A percentile compares a stretch with the other conserved stretches of the same genome.
Evolutionary conservation across 2,329 filamentous ascomycete genomes (phyloP).

Genomic region (Tolypocladium guangdongense): DNA sequence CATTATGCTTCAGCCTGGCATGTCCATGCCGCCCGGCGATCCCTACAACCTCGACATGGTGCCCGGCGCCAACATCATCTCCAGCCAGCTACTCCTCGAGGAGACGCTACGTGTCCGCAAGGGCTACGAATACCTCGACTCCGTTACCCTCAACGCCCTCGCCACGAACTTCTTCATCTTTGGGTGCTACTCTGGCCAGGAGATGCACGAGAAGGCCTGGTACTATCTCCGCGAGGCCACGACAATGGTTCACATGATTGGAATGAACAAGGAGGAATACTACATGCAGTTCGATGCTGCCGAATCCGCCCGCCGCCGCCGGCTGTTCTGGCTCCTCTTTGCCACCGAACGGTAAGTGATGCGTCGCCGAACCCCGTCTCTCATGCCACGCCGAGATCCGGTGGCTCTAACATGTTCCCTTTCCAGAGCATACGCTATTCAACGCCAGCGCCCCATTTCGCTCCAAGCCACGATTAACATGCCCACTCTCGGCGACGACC

Average conservation of each 20-base stretch:
- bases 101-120: constrained; percentile 56
- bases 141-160: constrained; percentile 44
- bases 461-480: constrained; percentile 58
- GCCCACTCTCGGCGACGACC: constrained; percentile 52
- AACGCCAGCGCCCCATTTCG: constrained; percentile 58
- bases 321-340: constrained; percentile 64
- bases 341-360: constrained; percentile 52
- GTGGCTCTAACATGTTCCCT: neutral
- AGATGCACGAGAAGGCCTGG: constrained; percentile 68
- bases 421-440: constrained; percentile 55
- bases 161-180: constrained; percentile 75
- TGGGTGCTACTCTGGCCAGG: constrained; percentile 58
- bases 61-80: constrained; percentile 49
- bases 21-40: constrained; percentile 47
- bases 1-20: constrained; percentile 59
- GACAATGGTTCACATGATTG: constrained; percentile 52
- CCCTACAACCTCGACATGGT: constrained; percentile 45
- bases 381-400: neutral
- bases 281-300: constrained; percentile 48
- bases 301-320: constrained; percentile 52
- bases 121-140: constrained; percentile 48
- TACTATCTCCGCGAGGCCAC: constrained; percentile 68
- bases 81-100: constrained; percentile 55
- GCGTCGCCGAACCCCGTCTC: neutral
- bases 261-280: constrained; percentile 51